phyloP scores from a whole-genome alignment of 2,329 filamentous ascomycete genomes.

The Cytospora leucostoma region DNA sequence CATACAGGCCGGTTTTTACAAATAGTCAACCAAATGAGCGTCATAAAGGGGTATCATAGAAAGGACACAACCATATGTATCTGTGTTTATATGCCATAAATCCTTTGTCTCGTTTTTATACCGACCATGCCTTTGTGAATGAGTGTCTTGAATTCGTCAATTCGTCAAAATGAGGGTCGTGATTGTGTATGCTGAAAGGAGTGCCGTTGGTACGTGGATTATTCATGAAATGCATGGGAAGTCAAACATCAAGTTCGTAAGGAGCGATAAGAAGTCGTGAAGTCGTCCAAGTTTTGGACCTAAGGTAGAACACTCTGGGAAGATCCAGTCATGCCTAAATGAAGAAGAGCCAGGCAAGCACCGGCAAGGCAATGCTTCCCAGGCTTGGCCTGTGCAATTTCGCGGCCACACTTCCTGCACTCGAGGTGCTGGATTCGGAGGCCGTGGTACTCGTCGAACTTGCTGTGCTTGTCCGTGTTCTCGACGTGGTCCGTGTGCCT shows the following conservation, averaged over 20 bases:
- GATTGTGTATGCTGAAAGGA: neutral
- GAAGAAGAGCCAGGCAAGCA: constrained; percentile 22
- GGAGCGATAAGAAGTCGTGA: constrained; percentile 13
- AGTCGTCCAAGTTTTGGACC: neutral
- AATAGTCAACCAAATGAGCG: constrained; percentile 19
- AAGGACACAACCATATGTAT: neutral
- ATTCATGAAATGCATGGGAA: neutral
- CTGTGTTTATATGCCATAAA: constrained; percentile 9
- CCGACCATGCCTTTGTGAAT: constrained; percentile 11
- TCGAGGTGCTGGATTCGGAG: constrained; percentile 10
- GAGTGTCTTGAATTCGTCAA: constrained; percentile 17
- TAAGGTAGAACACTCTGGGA: neutral
- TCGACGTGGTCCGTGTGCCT: constrained; percentile 3
- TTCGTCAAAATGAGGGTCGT: neutral
- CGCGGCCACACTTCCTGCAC: constrained; percentile 5
- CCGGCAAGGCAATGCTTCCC: constrained; percentile 13
- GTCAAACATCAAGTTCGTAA: constrained; percentile 22
- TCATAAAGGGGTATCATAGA: constrained; percentile 23
- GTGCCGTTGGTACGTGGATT: neutral
- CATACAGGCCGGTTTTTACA: neutral
- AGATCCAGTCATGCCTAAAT: constrained; percentile 4
- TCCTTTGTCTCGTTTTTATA: neutral
- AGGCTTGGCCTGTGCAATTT: constrained; percentile 13
- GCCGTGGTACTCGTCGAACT: constrained; percentile 3
- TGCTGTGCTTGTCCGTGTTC: constrained; percentile 5